Evolutionary conservation across 257 asterid genomes (phyloP).

Genomic region (Plantago elongata): DNA sequence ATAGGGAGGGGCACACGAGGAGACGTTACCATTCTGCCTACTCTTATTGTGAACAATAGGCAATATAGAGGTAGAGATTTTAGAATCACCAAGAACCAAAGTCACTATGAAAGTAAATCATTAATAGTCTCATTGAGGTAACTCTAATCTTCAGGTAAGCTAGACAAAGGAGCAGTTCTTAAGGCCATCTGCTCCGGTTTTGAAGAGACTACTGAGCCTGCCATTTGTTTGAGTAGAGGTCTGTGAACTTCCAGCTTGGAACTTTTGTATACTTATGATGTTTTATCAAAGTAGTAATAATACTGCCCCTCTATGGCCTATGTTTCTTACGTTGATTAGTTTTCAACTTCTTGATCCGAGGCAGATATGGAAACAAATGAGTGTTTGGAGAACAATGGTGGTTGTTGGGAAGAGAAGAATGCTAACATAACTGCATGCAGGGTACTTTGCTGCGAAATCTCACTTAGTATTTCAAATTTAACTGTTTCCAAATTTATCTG

Average conservation of each 20-base stretch:
- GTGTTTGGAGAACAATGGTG: constrained; percentile 81
- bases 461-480: background rate
- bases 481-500: constrained; percentile 11
- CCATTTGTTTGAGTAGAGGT: constrained; percentile 54
- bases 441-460: constrained; percentile 31
- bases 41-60: constrained; percentile 51
- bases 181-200: constrained; percentile 60
- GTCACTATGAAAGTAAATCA: background rate
- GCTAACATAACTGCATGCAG: constrained; percentile 86
- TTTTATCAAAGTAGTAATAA: too few species aligned
- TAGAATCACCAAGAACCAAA: background rate
- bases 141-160: constrained; percentile 27
- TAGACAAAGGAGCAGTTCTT: constrained; percentile 45
- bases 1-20: constrained; percentile 60
- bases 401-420: constrained; percentile 88
- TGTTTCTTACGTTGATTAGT: too few species aligned
- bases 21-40: constrained; percentile 61
- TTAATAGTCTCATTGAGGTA: constrained; percentile 2
- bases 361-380: constrained; percentile 90
- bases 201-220: constrained; percentile 67
- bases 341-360: too few species aligned
- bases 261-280: too few species aligned
- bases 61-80: constrained; percentile 50
- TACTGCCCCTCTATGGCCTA: background rate
- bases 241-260: background rate